A percentile compares a stretch with the other conserved stretches of the same genome.
phyloP scores from a whole-genome alignment of 306 rosid species.

The Lablab purpureus region DNA sequence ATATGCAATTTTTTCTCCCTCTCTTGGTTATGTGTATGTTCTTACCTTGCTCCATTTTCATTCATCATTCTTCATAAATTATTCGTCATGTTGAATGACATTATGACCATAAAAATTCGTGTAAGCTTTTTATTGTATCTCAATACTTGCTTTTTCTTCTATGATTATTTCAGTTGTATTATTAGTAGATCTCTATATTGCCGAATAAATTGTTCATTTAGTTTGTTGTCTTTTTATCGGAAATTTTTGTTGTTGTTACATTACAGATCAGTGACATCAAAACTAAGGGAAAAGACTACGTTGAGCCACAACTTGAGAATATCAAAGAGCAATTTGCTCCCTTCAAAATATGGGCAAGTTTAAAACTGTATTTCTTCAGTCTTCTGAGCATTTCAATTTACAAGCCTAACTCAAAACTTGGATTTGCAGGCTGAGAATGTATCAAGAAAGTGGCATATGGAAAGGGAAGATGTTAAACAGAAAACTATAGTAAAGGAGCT shows the following conservation, averaged over 20 bases:
- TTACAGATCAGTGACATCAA: conserved; percentile 69
- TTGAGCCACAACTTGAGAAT: conserved; percentile 69
- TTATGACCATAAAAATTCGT: conserved; percentile 12
- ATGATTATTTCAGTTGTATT: conserved; percentile 34
- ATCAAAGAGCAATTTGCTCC: conserved; percentile 67
- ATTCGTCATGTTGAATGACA: conserved; percentile 40
- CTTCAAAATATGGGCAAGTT: conserved; percentile 73
- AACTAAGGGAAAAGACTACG: conserved; percentile 65
- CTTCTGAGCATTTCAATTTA: conserved; percentile 27
- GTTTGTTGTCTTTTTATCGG: conserved; percentile 31
- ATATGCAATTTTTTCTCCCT: background rate
- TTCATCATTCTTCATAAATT: conserved; percentile 22
- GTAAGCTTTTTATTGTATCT: background rate
- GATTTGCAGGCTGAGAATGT: conserved; percentile 68
- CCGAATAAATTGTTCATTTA: conserved; percentile 23
- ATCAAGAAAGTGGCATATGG: conserved; percentile 79
- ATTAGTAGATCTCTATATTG: background rate
- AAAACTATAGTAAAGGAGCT: conserved; percentile 75
- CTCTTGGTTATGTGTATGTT: background rate
- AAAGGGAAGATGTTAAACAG: conserved; percentile 68
- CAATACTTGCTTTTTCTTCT: background rate
- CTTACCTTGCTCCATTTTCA: conserved; percentile 2
- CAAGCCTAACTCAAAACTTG: conserved; percentile 41
- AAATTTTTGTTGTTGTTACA: conserved; percentile 50
- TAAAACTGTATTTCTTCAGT: conserved; percentile 3